Conservation (phyloP, 495 filamentous ascomycete genomes). For the Xylaria scruposa region DNA sequence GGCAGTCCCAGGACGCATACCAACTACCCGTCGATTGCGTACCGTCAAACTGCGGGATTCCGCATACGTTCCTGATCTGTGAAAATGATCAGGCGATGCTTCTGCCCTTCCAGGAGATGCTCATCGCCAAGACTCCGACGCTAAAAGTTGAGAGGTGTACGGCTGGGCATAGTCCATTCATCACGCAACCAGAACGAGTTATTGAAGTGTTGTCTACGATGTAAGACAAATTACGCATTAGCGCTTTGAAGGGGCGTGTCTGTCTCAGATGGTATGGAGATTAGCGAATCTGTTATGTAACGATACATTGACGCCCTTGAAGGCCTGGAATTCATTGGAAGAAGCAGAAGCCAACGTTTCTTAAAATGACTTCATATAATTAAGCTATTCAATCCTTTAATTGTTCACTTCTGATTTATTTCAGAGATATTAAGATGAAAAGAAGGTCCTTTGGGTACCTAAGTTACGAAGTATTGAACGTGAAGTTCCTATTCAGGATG, state of each 20-base stretch:
- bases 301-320: not conserved
- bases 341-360: not conserved
- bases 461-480: not conserved
- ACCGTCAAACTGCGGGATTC: slow-evolving; percentile 28
- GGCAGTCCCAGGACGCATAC: slow-evolving; percentile 28
- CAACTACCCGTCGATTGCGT: slow-evolving; percentile 23
- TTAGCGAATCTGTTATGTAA: not conserved
- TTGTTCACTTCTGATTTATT: not conserved
- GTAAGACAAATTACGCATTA: not conserved
- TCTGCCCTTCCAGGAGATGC: slow-evolving; percentile 30
- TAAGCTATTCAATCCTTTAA: not conserved
- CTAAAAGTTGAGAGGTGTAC: slow-evolving; percentile 36
- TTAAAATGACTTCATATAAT: not conserved
- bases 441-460: too few species aligned
- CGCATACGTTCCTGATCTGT: slow-evolving; percentile 33
- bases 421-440: not conserved
- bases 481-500: not conserved
- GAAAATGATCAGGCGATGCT: slow-evolving; percentile 39
- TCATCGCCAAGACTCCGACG: slow-evolving; percentile 25
- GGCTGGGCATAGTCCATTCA: slow-evolving; percentile 44
- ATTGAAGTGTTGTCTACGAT: slow-evolving; percentile 27
- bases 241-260: not conserved
- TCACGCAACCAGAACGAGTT: slow-evolving; percentile 40
- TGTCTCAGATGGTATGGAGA: not conserved
- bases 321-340: not conserved